Conservation (phyloP, 805 yeast genomes). For the Naumovozyma dairenensis region DNA sequence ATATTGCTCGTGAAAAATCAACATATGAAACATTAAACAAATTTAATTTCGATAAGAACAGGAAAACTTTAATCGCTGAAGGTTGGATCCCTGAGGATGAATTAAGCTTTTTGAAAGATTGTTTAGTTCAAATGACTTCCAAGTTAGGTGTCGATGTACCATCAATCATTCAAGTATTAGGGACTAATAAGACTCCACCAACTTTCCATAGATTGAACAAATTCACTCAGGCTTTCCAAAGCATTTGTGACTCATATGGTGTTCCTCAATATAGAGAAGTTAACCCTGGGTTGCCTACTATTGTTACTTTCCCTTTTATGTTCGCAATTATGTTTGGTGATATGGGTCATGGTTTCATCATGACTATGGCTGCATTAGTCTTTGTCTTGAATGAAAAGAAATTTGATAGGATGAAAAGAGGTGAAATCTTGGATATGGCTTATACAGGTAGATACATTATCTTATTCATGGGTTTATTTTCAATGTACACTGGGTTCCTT, state of each 20-base stretch:
- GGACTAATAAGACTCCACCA: slow-evolving; percentile 61
- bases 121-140: slow-evolving; percentile 33
- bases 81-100: slow-evolving; percentile 65
- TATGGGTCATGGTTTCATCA: slow-evolving; percentile 64
- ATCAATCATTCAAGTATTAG: slow-evolving; percentile 47
- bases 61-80: slow-evolving; percentile 60
- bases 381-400: slow-evolving; percentile 47
- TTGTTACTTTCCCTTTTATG: slow-evolving; percentile 72
- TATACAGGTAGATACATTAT: slow-evolving; percentile 61
- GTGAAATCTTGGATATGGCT: slow-evolving; percentile 73
- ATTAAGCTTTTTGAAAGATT: slow-evolving; percentile 35
- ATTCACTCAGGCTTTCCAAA: slow-evolving; percentile 59
- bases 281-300: slow-evolving; percentile 65
- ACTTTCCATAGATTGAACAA: slow-evolving; percentile 63
- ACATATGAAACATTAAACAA: slow-evolving; percentile 51
- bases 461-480: slow-evolving; percentile 59
- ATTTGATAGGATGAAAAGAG: slow-evolving; percentile 48
- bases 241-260: slow-evolving; percentile 69
- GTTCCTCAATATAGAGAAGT: slow-evolving; percentile 67
- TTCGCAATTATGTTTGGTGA: slow-evolving; percentile 82
- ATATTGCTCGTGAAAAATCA: slow-evolving; percentile 44
- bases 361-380: slow-evolving; percentile 44
- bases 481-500: slow-evolving; percentile 64
- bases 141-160: slow-evolving; percentile 27
- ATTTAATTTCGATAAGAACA: slow-evolving; percentile 57